phyloP scores from a whole-genome alignment of 2,329 filamentous ascomycete species.

The Aspergillus clavatus region DNA sequence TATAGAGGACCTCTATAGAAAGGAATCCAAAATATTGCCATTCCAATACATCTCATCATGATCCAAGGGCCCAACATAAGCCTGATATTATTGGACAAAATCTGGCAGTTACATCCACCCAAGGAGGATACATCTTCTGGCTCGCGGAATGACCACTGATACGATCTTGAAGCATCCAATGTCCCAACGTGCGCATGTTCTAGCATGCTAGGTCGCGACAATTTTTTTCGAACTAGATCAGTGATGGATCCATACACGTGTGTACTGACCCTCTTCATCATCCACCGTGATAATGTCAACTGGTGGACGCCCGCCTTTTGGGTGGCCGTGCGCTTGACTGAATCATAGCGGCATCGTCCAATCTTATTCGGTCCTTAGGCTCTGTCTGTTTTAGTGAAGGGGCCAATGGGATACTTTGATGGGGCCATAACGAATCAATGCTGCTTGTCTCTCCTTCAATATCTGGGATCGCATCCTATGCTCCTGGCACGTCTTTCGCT shows the following conservation, averaged over 20 bases:
- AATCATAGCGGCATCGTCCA: constrained; percentile 11
- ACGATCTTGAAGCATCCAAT: constrained; percentile 1
- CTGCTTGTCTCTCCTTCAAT: too few species aligned
- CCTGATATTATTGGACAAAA: too few species aligned
- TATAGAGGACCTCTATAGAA: neutral
- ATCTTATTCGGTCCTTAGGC: constrained; percentile 15
- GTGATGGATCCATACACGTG: too few species aligned
- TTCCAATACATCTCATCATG: too few species aligned
- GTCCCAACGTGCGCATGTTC: constrained; percentile 21
- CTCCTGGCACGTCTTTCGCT: constrained; percentile 1
- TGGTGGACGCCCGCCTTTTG: constrained; percentile 5
- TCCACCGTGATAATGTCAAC: too few species aligned
- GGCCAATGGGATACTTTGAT: too few species aligned
- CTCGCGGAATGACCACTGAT: neutral
- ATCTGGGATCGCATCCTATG: too few species aligned
- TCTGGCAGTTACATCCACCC: too few species aligned
- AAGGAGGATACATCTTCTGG: neutral
- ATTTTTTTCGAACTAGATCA: too few species aligned
- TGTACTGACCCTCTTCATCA: constrained; percentile 22
- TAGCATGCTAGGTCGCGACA: constrained; percentile 20
- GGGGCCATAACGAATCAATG: too few species aligned
- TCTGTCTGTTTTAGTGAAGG: too few species aligned
- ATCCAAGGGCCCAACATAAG: too few species aligned
- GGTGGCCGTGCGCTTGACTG: constrained; percentile 18
- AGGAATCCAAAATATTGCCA: neutral